Evolutionary conservation across 805 yeast species (phyloP).

Genomic region (Wickerhamiella nectarea): DNA sequence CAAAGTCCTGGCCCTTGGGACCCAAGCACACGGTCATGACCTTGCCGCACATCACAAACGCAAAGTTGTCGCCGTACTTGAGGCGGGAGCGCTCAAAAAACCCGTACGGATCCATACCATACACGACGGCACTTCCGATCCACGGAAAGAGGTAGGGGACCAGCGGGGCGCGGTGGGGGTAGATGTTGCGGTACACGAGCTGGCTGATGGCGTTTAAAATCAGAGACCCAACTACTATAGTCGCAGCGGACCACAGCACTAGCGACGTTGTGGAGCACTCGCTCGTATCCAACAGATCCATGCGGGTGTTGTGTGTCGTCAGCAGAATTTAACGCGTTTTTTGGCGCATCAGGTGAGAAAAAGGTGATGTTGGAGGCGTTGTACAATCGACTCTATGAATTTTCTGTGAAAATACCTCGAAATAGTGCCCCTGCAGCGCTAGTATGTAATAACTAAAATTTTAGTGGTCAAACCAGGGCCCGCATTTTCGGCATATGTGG

Average conservation of each 20-base stretch:
- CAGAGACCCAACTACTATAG: slow-evolving; percentile 15
- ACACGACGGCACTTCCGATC: slow-evolving; percentile 80
- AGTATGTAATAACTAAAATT: background rate
- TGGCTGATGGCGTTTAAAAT: slow-evolving; percentile 25
- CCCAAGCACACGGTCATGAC: slow-evolving; percentile 93
- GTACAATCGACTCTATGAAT: too few relatives aligned
- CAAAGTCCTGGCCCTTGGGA: slow-evolving; percentile 95
- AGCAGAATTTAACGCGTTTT: background rate
- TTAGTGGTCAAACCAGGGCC: slow-evolving; percentile 15
- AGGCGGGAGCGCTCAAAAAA: slow-evolving; percentile 68
- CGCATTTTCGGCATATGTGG: too few relatives aligned
- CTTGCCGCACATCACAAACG: slow-evolving; percentile 78
- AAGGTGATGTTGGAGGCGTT: too few relatives aligned
- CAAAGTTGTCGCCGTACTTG: slow-evolving; percentile 85
- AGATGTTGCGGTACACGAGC: slow-evolving; percentile 21
- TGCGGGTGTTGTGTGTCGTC: background rate
- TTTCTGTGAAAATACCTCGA: too few relatives aligned
- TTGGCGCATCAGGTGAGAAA: background rate
- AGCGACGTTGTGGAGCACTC: background rate
- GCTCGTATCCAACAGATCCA: background rate
- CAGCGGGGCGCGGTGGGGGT: slow-evolving; percentile 67
- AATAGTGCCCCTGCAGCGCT: too few relatives aligned
- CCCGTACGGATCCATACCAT: slow-evolving; percentile 88
- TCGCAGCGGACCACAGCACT: slow-evolving; percentile 3
- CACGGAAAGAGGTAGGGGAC: slow-evolving; percentile 91